A percentile compares a stretch with the other conserved stretches of the same genome.
These are phyloP conservation scores for Xylaria sp. DNA, from an alignment of 495 filamentous ascomycete species.

Conservation along the genomic window DNA sequence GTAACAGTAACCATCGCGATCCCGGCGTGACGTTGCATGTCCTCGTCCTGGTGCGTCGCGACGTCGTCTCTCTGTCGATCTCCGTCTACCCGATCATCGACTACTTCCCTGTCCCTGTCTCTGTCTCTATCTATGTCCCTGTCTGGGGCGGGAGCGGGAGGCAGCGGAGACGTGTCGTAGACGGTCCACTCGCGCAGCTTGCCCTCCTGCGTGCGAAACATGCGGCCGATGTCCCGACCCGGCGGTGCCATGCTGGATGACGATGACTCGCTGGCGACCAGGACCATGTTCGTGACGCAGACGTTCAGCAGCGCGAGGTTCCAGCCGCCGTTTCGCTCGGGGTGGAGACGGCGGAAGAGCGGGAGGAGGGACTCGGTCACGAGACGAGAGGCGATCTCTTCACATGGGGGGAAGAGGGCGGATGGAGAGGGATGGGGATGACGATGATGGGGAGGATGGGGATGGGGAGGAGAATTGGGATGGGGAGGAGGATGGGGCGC, in stretches of 20 bases:
- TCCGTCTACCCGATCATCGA: not conserved
- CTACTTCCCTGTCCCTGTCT: not conserved
- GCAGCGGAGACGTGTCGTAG: constrained; percentile 50
- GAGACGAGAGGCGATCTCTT: constrained; percentile 66
- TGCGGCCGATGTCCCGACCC: constrained; percentile 65
- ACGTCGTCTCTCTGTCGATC: constrained; percentile 27
- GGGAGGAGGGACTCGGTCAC: constrained; percentile 70
- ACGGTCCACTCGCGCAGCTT: constrained; percentile 69
- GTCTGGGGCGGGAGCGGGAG: constrained; percentile 3
- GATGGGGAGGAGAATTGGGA: constrained; percentile 60
- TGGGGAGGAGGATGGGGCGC: constrained; percentile 63
- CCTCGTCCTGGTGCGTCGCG: not conserved
- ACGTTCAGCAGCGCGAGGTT: constrained; percentile 84
- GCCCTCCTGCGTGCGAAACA: constrained; percentile 73
- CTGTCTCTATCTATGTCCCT: too few species aligned
- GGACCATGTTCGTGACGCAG: constrained; percentile 84
- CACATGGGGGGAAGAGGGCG: constrained; percentile 57
- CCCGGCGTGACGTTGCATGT: not conserved
- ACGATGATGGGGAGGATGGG: too few species aligned
- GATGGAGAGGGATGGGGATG: constrained; percentile 61
- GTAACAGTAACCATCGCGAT: not conserved
- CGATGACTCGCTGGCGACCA: constrained; percentile 51
- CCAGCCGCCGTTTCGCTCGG: constrained; percentile 69
- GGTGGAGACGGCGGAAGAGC: constrained; percentile 77
- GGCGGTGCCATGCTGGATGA: constrained; percentile 15